A percentile compares a stretch with the other conserved stretches of the same genome.
Conservation (phyloP, 345 rosid species). For the Theobroma cacao region DNA sequence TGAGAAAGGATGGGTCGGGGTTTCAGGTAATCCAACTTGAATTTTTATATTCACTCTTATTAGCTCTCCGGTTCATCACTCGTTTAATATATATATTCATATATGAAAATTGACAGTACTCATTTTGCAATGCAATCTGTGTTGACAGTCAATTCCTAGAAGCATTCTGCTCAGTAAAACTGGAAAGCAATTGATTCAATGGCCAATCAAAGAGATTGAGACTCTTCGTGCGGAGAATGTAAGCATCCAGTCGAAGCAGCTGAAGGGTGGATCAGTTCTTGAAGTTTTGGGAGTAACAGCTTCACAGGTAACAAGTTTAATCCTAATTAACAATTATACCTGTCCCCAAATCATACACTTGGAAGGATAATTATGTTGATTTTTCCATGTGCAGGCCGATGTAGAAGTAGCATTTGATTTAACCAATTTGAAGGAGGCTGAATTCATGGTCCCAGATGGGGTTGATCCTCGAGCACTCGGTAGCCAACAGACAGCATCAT, state of each 20-base stretch:
- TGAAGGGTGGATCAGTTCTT: conserved; percentile 39
- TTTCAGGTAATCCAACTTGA: conserved; percentile 46
- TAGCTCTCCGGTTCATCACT: not conserved
- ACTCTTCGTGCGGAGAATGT: conserved; percentile 41
- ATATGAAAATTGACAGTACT: not conserved
- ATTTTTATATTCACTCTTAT: not conserved
- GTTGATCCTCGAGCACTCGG: conserved; percentile 57
- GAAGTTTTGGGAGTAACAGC: conserved; percentile 62
- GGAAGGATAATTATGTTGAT: not conserved
- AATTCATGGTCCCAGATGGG: conserved; percentile 47
- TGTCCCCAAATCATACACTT: not conserved
- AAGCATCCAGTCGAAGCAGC: conserved; percentile 25
- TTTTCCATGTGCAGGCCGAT: conserved; percentile 51
- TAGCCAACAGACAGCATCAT: conserved; percentile 44
- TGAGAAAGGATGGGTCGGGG: conserved; percentile 70
- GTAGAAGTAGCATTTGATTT: conserved; percentile 57
- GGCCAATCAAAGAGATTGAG: conserved; percentile 71
- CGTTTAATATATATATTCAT: not conserved
- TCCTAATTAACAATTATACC: not conserved
- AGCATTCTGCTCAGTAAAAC: conserved; percentile 47
- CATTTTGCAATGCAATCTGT: not conserved
- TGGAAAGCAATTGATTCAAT: conserved; percentile 57
- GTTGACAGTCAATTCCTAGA: conserved; percentile 63
- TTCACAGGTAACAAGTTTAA: conserved; percentile 39
- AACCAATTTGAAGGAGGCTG: conserved; percentile 42